Evolutionary conservation across 352 stramenopile species (phyloP).

Genomic region (Phytophthora sp.): DNA sequence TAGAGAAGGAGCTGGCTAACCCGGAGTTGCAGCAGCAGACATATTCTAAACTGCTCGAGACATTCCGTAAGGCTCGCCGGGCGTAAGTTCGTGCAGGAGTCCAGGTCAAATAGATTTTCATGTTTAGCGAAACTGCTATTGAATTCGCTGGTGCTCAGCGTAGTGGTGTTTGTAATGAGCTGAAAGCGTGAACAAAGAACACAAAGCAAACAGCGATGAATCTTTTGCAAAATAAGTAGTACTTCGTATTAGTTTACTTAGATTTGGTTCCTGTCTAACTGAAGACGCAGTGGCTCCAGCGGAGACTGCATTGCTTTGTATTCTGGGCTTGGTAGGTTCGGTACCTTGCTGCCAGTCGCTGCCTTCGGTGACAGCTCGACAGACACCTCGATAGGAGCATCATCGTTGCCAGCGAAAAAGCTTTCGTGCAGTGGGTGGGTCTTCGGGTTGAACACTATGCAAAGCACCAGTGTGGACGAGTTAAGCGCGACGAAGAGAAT

Average conservation of each 20-base stretch:
- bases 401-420: constrained; percentile 13
- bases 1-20: constrained; percentile 73
- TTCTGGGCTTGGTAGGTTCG: constrained; percentile 8
- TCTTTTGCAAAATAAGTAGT: too few relatives aligned
- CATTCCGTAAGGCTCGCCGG: constrained; percentile 49
- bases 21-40: constrained; percentile 62
- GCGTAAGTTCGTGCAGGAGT: constrained; percentile 13
- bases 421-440: constrained; percentile 20
- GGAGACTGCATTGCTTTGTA: constrained; percentile 29
- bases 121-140: too few relatives aligned
- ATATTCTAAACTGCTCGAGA: constrained; percentile 74
- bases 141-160: too few relatives aligned
- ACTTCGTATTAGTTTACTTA: too few relatives aligned
- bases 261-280: constrained; percentile 18
- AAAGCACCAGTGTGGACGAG: constrained; percentile 31
- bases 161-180: not conserved
- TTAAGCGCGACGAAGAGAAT: constrained; percentile 32
- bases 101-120: constrained; percentile 48
- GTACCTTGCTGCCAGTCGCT: not conserved
- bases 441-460: constrained; percentile 30
- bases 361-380: constrained; percentile 22
- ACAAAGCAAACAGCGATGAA: too few relatives aligned
- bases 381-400: constrained; percentile 13
- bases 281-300: constrained; percentile 4
- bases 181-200: too few relatives aligned